Evolutionary conservation across 2,329 filamentous ascomycete genomes (phyloP).

Genomic region (Botrytis fragariae): DNA sequence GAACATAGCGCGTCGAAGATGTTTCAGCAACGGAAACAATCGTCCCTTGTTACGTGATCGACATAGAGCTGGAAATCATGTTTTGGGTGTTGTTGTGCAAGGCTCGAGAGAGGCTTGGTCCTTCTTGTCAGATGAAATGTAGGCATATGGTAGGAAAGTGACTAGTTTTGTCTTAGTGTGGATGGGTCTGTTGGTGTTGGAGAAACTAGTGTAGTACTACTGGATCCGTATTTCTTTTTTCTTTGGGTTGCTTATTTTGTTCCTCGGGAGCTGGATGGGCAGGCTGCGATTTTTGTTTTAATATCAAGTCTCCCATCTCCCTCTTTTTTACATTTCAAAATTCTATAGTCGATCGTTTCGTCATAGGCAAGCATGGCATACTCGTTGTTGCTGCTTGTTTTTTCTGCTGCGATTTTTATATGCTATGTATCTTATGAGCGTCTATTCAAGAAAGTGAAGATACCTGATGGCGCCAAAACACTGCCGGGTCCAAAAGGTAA

Average conservation of each 20-base stretch:
- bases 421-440: conserved; percentile 17
- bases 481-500: conserved; percentile 26
- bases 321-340: background rate
- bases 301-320: background rate
- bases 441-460: conserved; percentile 7
- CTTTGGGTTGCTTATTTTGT: background rate
- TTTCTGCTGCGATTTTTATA: conserved; percentile 3
- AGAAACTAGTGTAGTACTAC: background rate
- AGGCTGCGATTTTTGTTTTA: background rate
- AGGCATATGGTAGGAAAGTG: background rate
- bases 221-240: background rate
- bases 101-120: background rate
- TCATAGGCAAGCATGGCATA: conserved; percentile 10
- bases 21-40: conserved; percentile 14
- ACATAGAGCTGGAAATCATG: background rate
- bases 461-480: conserved; percentile 22
- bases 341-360: background rate
- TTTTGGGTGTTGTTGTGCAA: background rate
- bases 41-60: background rate
- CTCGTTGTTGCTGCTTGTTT: conserved; percentile 8
- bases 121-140: background rate
- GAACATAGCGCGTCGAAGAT: background rate
- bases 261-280: background rate
- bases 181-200: background rate
- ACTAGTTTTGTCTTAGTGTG: background rate